Evolutionary conservation across 176 grass and related monocot genomes (phyloP), one percentile per base, ranked within the genome.

Genomic region (Zizania latifolia): DNA sequence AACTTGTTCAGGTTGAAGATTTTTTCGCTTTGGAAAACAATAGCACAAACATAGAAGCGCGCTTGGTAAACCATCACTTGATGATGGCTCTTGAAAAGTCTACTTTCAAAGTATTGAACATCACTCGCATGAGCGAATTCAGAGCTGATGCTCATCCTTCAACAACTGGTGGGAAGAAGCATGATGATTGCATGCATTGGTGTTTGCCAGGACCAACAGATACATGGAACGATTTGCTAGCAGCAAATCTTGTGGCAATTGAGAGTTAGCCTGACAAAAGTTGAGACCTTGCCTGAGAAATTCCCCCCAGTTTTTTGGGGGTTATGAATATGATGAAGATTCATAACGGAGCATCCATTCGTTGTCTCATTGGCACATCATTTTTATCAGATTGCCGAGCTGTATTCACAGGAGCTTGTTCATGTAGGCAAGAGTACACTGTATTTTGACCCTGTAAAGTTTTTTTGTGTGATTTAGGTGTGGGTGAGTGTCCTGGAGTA

Each of bases 141-240:
- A 88, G 95, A 92, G 95, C 91, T 10, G 95, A 98, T 70, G 95
- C 95, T 48, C 95, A 98, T 92, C 95, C 94, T 57, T 92, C 94
- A 43, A 77, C 78, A 34, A 83, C 83, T 6, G 94, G 94, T 0
- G 86, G 94, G 6, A 98, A 94, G 46, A 94, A 90, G 51, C 94
- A 98, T 14, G 86, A 88, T 66, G 91, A 98, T 76, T 98, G 94
- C 82, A 98, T 98, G 94, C 94, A 98, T 86, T 98, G 94, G 94
- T 98, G 91, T 71, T 91, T 98, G 68, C 94, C 94, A 16, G 94
- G 94, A 37, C 82, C 88, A 63, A 77, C 89, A 1, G 94, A 98
- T 66, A 87, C 78, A 38, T 98, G 94, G 94, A 98, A 98, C 4
- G 91, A 98, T 80, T 45, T 94, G 70, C 66, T 94, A 56, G 71